A percentile compares a stretch with the other conserved stretches of the same genome.
Evolutionary conservation across 305 asterid genomes (phyloP).

Genomic region (Solanum hybrid): DNA sequence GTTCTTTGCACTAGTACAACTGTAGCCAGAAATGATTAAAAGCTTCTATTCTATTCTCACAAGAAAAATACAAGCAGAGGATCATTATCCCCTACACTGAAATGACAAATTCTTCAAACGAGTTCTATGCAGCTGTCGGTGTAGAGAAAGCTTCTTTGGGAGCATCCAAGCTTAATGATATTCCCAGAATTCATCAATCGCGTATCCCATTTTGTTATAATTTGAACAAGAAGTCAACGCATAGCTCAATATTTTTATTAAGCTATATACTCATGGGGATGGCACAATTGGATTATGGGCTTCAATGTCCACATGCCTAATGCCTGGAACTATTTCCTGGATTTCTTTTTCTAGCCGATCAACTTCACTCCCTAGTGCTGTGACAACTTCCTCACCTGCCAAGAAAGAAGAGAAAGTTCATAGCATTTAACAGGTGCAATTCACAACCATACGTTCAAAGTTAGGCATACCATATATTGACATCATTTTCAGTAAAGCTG

Average conservation of each 20-base stretch:
- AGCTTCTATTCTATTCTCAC: neutral
- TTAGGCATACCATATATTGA: slow-evolving; percentile 60
- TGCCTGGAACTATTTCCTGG: slow-evolving; percentile 88
- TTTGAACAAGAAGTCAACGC: neutral
- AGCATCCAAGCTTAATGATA: neutral
- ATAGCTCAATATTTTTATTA: neutral
- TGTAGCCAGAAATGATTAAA: neutral
- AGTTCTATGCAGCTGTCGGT: neutral
- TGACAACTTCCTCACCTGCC: slow-evolving; percentile 95
- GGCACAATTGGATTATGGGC: slow-evolving; percentile 82
- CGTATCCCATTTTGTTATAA: neutral
- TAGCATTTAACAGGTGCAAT: neutral
- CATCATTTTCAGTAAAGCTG: slow-evolving; percentile 68
- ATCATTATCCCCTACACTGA: neutral
- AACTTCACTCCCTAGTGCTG: slow-evolving; percentile 94
- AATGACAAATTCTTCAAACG: neutral
- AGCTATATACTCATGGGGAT: slow-evolving; percentile 15
- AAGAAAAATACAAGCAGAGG: neutral
- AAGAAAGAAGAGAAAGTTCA: neutral
- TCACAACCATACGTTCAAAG: neutral
- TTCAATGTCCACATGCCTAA: slow-evolving; percentile 86
- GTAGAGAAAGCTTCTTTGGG: neutral
- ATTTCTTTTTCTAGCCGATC: slow-evolving; percentile 94
- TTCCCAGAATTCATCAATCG: neutral
- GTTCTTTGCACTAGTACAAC: neutral